Conservation (phyloP, 2,329 filamentous ascomycete species). For the Ophiocordyceps australis region DNA sequence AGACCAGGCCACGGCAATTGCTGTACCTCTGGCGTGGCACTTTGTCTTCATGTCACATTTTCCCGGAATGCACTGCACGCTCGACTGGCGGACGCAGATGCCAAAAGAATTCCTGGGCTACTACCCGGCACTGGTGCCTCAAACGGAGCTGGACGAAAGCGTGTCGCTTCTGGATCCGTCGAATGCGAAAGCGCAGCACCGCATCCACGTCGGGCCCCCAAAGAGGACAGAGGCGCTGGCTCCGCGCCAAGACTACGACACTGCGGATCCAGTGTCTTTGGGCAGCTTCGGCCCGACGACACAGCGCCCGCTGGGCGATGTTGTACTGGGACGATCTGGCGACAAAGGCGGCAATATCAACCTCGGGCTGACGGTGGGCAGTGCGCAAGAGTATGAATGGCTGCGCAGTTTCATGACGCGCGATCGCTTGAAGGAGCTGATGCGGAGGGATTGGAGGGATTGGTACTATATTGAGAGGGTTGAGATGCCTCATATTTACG, state of each 20-base stretch:
- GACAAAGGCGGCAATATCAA: conserved; percentile 26
- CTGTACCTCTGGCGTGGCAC: conserved; percentile 11
- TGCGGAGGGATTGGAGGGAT: conserved; percentile 14
- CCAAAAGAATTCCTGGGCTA: conserved; percentile 7
- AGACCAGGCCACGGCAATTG: conserved; percentile 8
- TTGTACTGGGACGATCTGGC: conserved; percentile 12
- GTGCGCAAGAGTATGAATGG: conserved; percentile 24
- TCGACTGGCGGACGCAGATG: conserved; percentile 21
- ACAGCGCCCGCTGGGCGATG: conserved; percentile 9
- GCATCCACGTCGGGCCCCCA: conserved; percentile 5
- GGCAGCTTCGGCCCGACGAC: conserved; percentile 6
- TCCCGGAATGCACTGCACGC: conserved; percentile 19
- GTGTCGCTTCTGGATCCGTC: conserved; percentile 5
- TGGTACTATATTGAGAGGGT: conserved; percentile 22
- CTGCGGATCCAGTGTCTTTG: conserved; percentile 1
- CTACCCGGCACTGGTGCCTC: conserved; percentile 8
- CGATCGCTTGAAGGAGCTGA: conserved; percentile 14
- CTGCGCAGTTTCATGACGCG: conserved; percentile 20
- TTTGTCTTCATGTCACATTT: conserved; percentile 23
- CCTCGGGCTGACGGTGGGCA: conserved; percentile 24
- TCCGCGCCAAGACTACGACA: conserved; percentile 7
- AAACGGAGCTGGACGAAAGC: conserved; percentile 13
- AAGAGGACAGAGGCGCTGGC: conserved; percentile 4
- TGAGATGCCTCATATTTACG: conserved; percentile 23
- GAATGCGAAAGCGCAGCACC: conserved; percentile 1